Base-by-base conservation (phyloP, 257 asterid species). In the Cordia subcordata region DNA sequence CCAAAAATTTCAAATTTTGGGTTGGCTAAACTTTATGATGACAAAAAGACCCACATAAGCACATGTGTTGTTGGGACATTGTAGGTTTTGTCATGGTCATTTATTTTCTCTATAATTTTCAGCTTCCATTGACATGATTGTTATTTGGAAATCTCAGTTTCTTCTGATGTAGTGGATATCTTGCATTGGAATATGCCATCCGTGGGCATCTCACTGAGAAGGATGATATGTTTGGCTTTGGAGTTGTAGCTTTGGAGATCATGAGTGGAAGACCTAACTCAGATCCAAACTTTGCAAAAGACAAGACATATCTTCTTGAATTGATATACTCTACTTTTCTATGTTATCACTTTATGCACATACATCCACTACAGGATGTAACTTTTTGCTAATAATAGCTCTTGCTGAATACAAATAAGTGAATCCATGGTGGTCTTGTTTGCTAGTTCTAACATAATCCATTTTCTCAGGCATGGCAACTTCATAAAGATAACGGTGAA, bases 1-100 rank as follows among this genome's bases (percentile, higher is more conserved):
- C 88, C 94, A 11, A 83, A 85, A 64, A 83, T 85, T 53, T 85
- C 91, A 22, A 91, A 85, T 69, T 85, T 85, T 17, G 91, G 94
- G 14, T 72, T 83, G 85, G 91, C 94, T 57, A 85, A 83, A 65
- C 72, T 85, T 22, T 83, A 81, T 10, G 88, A 85, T 22, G 94
- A 85, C 72, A 81, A 73, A 19, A 70, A 64, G 81, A 53, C 57
- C 5, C 57, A 53, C 16, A 53, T 53, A 0, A 53, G 57, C 38
- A 53, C 57, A 37, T 38, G 39, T 1, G 38, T 53, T 11, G 57
- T 38, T 22, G 57, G 57, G 0, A 53, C 37, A 52, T 0, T 52
- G 56, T 52, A 52, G 32, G 56, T 18, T 52, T 9, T 0, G 32
- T 20, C 15, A 18, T 52, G 38, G 11, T 23, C 56, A 20, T 52